Evolutionary conservation across 2,329 filamentous ascomycete genomes (phyloP).

Genomic region (Fusarium graminum): DNA sequence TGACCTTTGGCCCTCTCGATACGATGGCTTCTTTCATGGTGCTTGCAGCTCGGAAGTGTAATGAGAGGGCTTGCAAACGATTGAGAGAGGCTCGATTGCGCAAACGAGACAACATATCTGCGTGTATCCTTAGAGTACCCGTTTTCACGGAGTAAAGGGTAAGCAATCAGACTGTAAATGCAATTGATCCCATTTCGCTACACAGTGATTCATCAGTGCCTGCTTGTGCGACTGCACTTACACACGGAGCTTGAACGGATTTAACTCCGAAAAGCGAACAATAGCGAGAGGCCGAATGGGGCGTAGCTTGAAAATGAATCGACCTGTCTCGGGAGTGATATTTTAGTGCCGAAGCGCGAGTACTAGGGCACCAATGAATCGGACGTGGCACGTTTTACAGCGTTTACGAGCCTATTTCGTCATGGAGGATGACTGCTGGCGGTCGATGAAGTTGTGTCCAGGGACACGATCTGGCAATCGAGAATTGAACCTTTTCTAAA

Average conservation of each 20-base stretch:
- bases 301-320: slow-evolving; percentile 4
- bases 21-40: slow-evolving; percentile 39
- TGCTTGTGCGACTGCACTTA: not conserved
- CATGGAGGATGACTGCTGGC: not conserved
- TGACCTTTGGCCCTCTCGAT: slow-evolving; percentile 14
- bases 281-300: slow-evolving; percentile 25
- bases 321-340: not conserved
- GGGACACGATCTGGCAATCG: not conserved
- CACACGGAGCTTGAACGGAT: not conserved
- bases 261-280: slow-evolving; percentile 34
- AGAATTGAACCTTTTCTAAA: too few relatives aligned
- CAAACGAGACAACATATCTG: slow-evolving; percentile 10
- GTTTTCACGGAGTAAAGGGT: rapidly evolving
- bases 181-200: not conserved
- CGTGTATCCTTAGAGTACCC: not conserved
- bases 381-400: not conserved
- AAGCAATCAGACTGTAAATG: not conserved
- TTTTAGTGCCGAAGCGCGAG: slow-evolving; percentile 30
- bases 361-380: not conserved
- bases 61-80: slow-evolving; percentile 9
- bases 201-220: not conserved
- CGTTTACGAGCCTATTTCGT: slow-evolving; percentile 14
- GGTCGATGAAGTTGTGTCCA: not conserved
- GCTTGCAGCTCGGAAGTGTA: slow-evolving; percentile 1
- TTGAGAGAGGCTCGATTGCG: not conserved